These are phyloP conservation scores for Elongisporangium undulatum DNA, from an alignment of 352 stramenopile genomes.

Conservation along the genomic window DNA sequence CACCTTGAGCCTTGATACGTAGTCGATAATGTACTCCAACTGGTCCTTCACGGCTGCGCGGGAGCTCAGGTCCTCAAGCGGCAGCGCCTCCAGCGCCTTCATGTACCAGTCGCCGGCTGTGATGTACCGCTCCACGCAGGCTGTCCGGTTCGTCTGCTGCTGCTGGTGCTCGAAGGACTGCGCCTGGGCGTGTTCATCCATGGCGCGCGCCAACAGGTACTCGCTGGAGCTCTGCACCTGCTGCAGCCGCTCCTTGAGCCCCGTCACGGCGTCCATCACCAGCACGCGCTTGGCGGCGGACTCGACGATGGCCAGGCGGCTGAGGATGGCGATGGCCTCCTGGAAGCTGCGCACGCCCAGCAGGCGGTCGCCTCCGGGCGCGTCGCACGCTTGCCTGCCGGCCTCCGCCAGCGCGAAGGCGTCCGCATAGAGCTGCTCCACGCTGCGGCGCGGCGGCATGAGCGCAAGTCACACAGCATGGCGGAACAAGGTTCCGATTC, in stretches of 20 bases:
- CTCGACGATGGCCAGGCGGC: constrained; percentile 66
- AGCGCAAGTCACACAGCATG: no score
- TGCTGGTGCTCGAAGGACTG: constrained; percentile 2
- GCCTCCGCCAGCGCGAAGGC: constrained; percentile 47
- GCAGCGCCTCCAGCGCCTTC: constrained; percentile 47
- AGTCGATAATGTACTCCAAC: constrained; percentile 72
- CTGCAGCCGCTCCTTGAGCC: constrained; percentile 40
- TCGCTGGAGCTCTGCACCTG: constrained; percentile 23
- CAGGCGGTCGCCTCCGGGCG: neutral
- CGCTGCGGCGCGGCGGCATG: constrained; percentile 2
- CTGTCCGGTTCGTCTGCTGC: constrained; percentile 10
- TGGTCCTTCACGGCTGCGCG: constrained; percentile 48
- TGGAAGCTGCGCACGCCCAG: constrained; percentile 38
- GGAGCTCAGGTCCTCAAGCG: constrained; percentile 16
- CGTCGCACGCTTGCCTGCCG: constrained; percentile 23
- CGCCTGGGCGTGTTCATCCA: constrained; percentile 3
- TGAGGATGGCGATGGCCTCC: constrained; percentile 56
- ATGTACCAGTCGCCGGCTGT: constrained; percentile 61
- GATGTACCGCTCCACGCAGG: constrained; percentile 48
- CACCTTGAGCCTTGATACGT: constrained; percentile 55
- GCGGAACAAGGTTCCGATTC: neutral
- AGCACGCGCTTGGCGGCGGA: constrained; percentile 62
- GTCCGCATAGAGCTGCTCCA: constrained; percentile 64
- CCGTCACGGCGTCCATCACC: constrained; percentile 45
- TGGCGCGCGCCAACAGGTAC: constrained; percentile 1